Evolutionary conservation across 179 eudicot genomes (phyloP).

Genomic region (Monotropa hypopitys): DNA sequence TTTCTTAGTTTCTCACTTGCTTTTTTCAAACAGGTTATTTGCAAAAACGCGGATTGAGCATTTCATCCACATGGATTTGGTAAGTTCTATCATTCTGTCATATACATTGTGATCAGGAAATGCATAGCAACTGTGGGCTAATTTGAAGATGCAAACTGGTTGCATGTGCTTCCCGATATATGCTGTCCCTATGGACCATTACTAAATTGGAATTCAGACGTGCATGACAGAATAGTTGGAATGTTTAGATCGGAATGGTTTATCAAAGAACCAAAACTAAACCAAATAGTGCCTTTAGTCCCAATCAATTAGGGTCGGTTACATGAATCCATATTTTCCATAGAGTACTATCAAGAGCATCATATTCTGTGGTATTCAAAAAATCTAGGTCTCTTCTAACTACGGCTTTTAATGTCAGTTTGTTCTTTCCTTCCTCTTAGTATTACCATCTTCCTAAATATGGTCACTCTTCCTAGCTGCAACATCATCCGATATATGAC

Average conservation of each 20-base stretch:
- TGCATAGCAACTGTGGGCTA: background rate
- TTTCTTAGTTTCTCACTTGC: constrained; percentile 8
- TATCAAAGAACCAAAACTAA: background rate
- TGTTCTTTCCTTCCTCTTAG: too few relatives aligned
- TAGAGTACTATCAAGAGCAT: too few relatives aligned
- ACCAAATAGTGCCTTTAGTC: too few relatives aligned
- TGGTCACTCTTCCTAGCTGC: too few relatives aligned
- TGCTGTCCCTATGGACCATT: background rate
- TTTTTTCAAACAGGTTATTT: constrained; percentile 36
- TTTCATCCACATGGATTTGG: constrained; percentile 72
- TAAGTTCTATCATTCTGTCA: constrained; percentile 18
- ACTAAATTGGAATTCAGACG: background rate
- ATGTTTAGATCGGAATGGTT: background rate
- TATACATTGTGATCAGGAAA: background rate
- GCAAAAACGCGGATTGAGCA: constrained; percentile 33
- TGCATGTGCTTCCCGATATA: background rate
- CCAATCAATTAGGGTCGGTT: too few relatives aligned
- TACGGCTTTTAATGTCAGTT: too few relatives aligned
- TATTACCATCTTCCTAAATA: too few relatives aligned
- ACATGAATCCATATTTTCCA: too few relatives aligned
- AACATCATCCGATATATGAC: too few relatives aligned
- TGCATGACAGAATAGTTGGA: background rate
- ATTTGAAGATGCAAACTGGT: background rate
- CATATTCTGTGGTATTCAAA: too few relatives aligned
- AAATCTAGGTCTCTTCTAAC: too few relatives aligned